Percentiles rank a stretch among this genome's conserved stretches.
Evolutionary conservation across 2,329 filamentous ascomycete species (phyloP).

Genomic region (Epichloe elymi): DNA sequence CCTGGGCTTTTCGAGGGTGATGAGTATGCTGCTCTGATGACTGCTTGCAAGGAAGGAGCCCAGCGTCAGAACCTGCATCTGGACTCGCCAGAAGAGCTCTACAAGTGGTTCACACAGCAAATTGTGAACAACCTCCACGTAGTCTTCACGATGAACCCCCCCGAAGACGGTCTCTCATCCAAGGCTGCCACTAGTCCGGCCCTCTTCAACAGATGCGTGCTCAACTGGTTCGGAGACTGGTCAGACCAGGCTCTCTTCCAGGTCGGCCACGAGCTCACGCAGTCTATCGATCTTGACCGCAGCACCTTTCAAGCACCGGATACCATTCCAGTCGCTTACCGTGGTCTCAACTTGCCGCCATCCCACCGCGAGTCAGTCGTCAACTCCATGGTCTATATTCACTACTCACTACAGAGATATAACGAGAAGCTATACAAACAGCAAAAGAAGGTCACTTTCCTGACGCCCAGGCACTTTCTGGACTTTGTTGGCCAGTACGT

Average conservation of each 20-base stretch:
- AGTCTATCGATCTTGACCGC: slow-evolving; percentile 89
- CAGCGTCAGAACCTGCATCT: slow-evolving; percentile 89
- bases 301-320: slow-evolving; percentile 77
- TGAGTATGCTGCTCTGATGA: slow-evolving; percentile 97
- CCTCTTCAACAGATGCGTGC: slow-evolving; percentile 96
- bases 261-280: slow-evolving; percentile 87
- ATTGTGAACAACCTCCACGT: slow-evolving; percentile 99
- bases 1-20: slow-evolving; percentile 98
- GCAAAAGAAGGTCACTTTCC: slow-evolving; percentile 81
- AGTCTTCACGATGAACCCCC: slow-evolving; percentile 99
- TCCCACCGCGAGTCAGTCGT: slow-evolving; percentile 85
- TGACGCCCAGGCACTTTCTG: slow-evolving; percentile 92
- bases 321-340: slow-evolving; percentile 84
- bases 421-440: slow-evolving; percentile 81
- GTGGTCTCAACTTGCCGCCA: slow-evolving; percentile 69
- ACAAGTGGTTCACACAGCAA: slow-evolving; percentile 99
- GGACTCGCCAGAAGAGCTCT: slow-evolving; percentile 97
- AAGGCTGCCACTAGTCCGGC: slow-evolving; percentile 97
- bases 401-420: slow-evolving; percentile 85
- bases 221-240: slow-evolving; percentile 99
- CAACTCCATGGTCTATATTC: slow-evolving; percentile 98
- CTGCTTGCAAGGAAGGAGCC: slow-evolving; percentile 94
- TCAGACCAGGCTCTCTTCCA: slow-evolving; percentile 98
- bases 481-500: slow-evolving; percentile 98
- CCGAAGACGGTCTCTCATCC: slow-evolving; percentile 83